Evolutionary conservation across 2,329 filamentous ascomycete genomes (phyloP).

Genomic region (Penicillium sp.): DNA sequence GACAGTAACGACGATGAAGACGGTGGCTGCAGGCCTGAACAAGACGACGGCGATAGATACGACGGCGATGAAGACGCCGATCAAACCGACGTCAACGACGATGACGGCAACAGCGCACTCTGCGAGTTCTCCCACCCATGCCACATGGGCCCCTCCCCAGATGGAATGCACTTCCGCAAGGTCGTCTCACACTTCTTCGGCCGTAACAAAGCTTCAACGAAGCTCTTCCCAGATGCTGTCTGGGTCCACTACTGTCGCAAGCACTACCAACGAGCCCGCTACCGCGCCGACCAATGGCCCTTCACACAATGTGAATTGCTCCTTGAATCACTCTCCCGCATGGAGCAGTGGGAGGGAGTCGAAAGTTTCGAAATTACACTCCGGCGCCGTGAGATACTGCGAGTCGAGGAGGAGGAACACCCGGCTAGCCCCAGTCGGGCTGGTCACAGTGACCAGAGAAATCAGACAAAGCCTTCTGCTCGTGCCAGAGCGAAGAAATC

Average conservation of each 20-base stretch:
- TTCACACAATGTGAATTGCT: slow-evolving; percentile 65
- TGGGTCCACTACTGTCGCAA: slow-evolving; percentile 80
- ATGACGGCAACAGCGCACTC: not conserved
- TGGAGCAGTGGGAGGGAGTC: slow-evolving; percentile 64
- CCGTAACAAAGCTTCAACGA: slow-evolving; percentile 75
- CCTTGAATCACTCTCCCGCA: slow-evolving; percentile 59
- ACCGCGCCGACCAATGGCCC: slow-evolving; percentile 61
- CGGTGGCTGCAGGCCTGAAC: not conserved
- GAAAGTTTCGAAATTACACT: slow-evolving; percentile 57
- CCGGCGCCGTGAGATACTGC: slow-evolving; percentile 20
- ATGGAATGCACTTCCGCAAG: slow-evolving; percentile 61
- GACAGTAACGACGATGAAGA: not conserved
- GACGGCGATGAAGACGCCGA: not conserved
- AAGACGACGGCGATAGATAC: not conserved
- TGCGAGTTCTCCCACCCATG: slow-evolving; percentile 19
- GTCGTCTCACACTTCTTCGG: slow-evolving; percentile 80
- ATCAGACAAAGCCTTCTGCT: not conserved
- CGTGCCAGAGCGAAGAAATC: not conserved
- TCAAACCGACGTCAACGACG: not conserved
- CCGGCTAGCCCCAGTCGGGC: not conserved
- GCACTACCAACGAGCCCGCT: slow-evolving; percentile 75
- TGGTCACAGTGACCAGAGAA: not conserved
- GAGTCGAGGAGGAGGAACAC: slow-evolving; percentile 61
- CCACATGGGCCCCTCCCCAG: slow-evolving; percentile 20
- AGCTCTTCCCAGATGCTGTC: slow-evolving; percentile 64